Base-by-base conservation (phyloP, 2,329 filamentous ascomycete species). In the Calonectria montana region DNA sequence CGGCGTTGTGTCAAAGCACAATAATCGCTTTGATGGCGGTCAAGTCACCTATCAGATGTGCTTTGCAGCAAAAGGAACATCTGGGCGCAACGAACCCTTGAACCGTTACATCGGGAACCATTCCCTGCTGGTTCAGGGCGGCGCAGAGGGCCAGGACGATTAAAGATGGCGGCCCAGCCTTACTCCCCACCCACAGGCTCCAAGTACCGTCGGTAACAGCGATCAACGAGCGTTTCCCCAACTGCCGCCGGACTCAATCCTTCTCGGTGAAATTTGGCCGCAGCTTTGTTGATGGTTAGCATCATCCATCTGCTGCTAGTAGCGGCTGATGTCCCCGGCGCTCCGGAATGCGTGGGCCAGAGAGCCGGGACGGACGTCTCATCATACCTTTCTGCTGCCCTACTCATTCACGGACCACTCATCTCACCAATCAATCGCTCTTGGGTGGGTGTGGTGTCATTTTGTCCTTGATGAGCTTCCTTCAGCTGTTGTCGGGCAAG, bases 281-380 rank as follows among this genome's bases (percentile, higher is more conserved):
- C 18, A 21, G 53, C 53, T 59, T 59, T 25, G 15, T n/a, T 29
- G 31, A 35, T 50, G 27, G 48, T 53, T 16, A 53, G 48, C 48
- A 31, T 18, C 45, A 27, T 25, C 45, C n/a, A n/a, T n/a, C n/a
- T n/a, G n/a, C n/a, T n/a, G n/a, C 29, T 29, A 29, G 29, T n/a
- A 35, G 53, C 53, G 53, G 53, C 29, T 59, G 53, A 59, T 39
- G 13, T 27, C 35, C 53, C 53, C 53, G 53, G 53, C 29, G 53
- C 53, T 59, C 53, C 53, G 31, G 29, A 59, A 23, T 39, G 31
- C 12, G 37, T 37, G 53, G 21, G 35, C 53, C 53, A 59, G 35
- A 59, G 53, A 59, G 53, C 53, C 53, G 53, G 53, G 53, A 39
- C 53, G 53, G 53, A 23, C 53, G 53, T 59, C 53, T 59, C 53